Evolutionary conservation across 1,284 basidiomycete genomes (phyloP).

Genomic region (Microstroma glucosiphilum): DNA sequence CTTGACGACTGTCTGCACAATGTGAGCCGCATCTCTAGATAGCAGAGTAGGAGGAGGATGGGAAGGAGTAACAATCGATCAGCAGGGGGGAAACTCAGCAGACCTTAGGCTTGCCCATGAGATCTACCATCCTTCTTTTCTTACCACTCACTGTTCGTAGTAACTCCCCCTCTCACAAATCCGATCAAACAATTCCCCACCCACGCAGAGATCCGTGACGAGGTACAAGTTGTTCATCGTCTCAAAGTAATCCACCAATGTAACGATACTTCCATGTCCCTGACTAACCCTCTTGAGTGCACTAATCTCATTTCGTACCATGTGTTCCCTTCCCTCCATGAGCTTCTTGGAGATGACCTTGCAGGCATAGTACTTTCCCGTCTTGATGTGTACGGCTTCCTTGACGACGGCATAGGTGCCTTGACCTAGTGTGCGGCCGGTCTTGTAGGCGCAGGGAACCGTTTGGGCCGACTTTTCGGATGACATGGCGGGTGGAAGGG

Average conservation of each 20-base stretch:
- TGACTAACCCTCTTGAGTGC: slow-evolving; percentile 91
- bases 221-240: slow-evolving; percentile 79
- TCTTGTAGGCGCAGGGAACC: slow-evolving; percentile 49
- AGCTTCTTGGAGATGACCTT: slow-evolving; percentile 78
- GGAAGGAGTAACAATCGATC: background rate
- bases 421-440: slow-evolving; percentile 59
- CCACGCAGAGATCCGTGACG: slow-evolving; percentile 92
- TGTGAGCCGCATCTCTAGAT: slow-evolving; percentile 72
- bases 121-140: slow-evolving; percentile 7
- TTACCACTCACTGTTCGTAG: slow-evolving; percentile 67
- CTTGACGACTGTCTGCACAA: slow-evolving; percentile 77
- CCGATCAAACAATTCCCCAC: slow-evolving; percentile 94
- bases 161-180: slow-evolving; percentile 97
- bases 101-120: background rate
- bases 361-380: slow-evolving; percentile 56
- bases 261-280: slow-evolving; percentile 66
- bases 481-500: too few species aligned
- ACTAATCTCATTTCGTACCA: slow-evolving; percentile 90
- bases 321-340: slow-evolving; percentile 64
- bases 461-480: slow-evolving; percentile 18
- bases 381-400: slow-evolving; percentile 92
- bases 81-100: background rate
- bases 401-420: slow-evolving; percentile 87
- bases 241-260: slow-evolving; percentile 94
- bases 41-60: background rate